phyloP scores from a whole-genome alignment of 78 protist genomes.

The Acrasis kona region DNA sequence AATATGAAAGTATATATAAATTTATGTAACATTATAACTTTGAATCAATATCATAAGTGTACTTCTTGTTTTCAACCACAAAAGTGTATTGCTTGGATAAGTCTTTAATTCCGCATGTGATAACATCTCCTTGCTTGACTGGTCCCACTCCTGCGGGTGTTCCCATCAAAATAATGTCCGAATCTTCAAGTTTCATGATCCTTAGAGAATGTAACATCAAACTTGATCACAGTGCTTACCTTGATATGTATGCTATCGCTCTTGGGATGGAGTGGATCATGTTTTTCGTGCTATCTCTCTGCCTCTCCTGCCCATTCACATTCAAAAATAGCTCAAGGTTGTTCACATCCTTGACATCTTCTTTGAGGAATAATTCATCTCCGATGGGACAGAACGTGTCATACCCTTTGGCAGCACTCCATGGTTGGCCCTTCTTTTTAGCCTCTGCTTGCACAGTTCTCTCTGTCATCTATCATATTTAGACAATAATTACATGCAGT shows the following conservation, averaged over 20 bases:
- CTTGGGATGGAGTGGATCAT: slow-evolving; percentile 20
- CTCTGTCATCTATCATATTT: too few species aligned
- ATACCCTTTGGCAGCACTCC: slow-evolving; percentile 40
- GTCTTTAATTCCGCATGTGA: background rate
- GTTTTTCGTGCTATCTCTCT: slow-evolving; percentile 21
- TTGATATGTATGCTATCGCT: background rate
- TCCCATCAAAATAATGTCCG: slow-evolving; percentile 34
- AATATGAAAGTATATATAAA: too few species aligned
- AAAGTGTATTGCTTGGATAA: background rate
- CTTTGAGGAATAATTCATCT: slow-evolving; percentile 6
- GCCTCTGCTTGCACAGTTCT: slow-evolving; percentile 19
- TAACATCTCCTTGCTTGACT: slow-evolving; percentile 13
- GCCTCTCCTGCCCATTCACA: slow-evolving; percentile 16
- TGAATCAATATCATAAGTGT: background rate
- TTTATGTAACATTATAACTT: too few species aligned
- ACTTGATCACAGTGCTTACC: too few species aligned
- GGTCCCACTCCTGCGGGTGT: slow-evolving; percentile 58
- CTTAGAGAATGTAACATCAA: too few species aligned
- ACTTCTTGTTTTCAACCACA: background rate
- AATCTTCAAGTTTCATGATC: slow-evolving; percentile 24
- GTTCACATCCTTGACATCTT: background rate
- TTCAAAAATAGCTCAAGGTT: slow-evolving; percentile 12
- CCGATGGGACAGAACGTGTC: slow-evolving; percentile 35
- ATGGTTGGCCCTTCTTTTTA: slow-evolving; percentile 40
- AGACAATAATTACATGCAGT: too few species aligned